phyloP scores from a whole-genome alignment of 352 stramenopile species.

The Phytophthora chlamydospora region DNA sequence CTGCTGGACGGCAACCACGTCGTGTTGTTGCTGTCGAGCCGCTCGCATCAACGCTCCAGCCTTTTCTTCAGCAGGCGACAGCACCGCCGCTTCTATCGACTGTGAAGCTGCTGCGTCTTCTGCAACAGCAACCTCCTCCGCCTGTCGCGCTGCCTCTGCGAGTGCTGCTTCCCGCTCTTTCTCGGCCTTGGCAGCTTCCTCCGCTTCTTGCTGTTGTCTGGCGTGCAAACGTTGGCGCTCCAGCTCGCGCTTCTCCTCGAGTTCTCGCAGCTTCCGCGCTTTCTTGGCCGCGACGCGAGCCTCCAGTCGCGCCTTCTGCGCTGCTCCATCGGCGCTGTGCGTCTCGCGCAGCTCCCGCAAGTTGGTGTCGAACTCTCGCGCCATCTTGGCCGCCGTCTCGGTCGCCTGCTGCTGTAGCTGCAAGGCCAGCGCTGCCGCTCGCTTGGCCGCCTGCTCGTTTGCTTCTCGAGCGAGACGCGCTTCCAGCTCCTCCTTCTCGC shows the following conservation, averaged over 20 bases:
- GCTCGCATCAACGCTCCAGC: conserved; percentile 13
- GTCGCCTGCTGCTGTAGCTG: conserved; percentile 46
- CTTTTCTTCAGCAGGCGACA: conserved; percentile 27
- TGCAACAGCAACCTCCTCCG: neutral
- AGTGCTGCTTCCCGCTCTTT: conserved; percentile 33
- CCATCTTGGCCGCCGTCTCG: conserved; percentile 64
- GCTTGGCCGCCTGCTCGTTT: conserved; percentile 44
- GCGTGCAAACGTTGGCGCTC: conserved; percentile 56
- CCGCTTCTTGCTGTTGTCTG: conserved; percentile 50
- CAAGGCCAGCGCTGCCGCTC: conserved; percentile 22
- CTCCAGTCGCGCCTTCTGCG: conserved; percentile 77
- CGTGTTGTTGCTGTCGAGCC: conserved; percentile 44
- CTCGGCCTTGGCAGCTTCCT: conserved; percentile 42
- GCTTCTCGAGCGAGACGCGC: conserved; percentile 49
- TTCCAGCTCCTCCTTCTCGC: conserved; percentile 53
- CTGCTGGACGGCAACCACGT: conserved; percentile 61
- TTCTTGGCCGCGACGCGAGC: conserved; percentile 78
- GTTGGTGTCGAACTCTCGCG: conserved; percentile 70
- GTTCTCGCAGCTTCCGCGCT: conserved; percentile 72
- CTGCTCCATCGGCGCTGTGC: conserved; percentile 59
- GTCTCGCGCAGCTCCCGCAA: conserved; percentile 56
- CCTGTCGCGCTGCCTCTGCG: conserved; percentile 25
- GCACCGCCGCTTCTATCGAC: neutral
- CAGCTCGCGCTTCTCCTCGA: conserved; percentile 70
- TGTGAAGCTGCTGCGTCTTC: conserved; percentile 8